A percentile compares a stretch with the other conserved stretches of the same genome.
Conservation (phyloP, 768 basidiomycete genomes). For the Pisolithus marmoratus region DNA sequence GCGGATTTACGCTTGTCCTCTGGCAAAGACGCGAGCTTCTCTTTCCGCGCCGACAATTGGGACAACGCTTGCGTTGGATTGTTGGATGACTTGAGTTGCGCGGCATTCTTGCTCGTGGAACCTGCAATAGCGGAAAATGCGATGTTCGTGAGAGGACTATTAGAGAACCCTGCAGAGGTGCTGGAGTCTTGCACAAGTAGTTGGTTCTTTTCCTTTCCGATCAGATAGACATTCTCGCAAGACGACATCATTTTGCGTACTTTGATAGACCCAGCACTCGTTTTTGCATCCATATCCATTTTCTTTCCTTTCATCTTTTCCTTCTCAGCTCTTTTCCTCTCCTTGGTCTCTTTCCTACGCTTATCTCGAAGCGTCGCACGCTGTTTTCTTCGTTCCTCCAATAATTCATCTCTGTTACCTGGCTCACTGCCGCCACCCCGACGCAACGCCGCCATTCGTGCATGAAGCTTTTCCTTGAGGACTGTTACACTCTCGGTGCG, state of each 20-base stretch:
- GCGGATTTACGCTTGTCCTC: constrained; percentile 79
- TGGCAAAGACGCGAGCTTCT: constrained; percentile 68
- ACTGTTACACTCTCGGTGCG: constrained; percentile 52
- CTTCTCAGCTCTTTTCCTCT: constrained; percentile 64
- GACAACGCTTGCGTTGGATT: constrained; percentile 84
- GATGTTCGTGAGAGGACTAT: constrained; percentile 52
- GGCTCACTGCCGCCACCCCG: constrained; percentile 40
- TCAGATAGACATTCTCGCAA: not conserved
- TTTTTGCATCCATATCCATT: constrained; percentile 36
- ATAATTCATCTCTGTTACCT: constrained; percentile 69
- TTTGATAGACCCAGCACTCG: constrained; percentile 42
- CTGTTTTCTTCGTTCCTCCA: constrained; percentile 74
- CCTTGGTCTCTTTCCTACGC: constrained; percentile 78
- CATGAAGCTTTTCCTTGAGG: constrained; percentile 70
- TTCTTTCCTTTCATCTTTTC: constrained; percentile 47
- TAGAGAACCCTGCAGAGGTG: constrained; percentile 14
- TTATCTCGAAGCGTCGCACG: constrained; percentile 81
- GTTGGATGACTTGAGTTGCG: constrained; percentile 61
- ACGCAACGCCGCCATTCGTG: constrained; percentile 67
- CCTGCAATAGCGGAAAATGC: constrained; percentile 63
- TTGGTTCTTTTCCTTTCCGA: constrained; percentile 43
- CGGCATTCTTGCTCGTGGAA: constrained; percentile 41
- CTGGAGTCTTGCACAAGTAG: constrained; percentile 59
- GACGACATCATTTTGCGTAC: constrained; percentile 28
- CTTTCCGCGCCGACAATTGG: constrained; percentile 71